Conservation (phyloP, 805 yeast species). For the Spathaspora passalidarum region DNA sequence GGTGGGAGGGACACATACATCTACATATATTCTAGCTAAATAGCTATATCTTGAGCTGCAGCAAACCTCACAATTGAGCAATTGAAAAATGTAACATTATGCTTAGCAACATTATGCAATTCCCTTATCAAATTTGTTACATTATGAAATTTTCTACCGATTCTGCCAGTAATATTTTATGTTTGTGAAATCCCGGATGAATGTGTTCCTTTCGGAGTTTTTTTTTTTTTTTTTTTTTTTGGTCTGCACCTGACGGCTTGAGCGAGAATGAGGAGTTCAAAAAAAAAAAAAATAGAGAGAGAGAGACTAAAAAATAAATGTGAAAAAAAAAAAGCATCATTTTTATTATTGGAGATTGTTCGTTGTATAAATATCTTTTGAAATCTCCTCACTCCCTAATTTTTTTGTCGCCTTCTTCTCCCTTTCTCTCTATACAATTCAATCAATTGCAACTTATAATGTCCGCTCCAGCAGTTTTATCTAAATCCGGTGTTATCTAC, state of each 20-base stretch:
- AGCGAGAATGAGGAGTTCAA: background rate
- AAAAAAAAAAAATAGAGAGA: background rate
- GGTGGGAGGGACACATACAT: too few relatives aligned
- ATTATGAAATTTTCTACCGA: background rate
- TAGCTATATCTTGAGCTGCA: too few relatives aligned
- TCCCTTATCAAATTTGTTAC: background rate
- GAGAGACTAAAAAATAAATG: too few relatives aligned
- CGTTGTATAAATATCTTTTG: background rate
- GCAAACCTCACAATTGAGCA: too few relatives aligned
- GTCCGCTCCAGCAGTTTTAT: constrained; percentile 58
- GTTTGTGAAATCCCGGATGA: constrained; percentile 3
- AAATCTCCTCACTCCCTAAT: background rate
- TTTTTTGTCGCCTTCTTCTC: constrained; percentile 1
- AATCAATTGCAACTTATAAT: constrained; percentile 6
- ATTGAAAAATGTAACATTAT: background rate
- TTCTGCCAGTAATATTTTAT: background rate
- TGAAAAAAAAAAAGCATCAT: too few relatives aligned
- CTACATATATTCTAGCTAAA: too few relatives aligned
- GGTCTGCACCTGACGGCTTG: constrained; percentile 1
- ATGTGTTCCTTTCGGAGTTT: constrained; percentile 3
- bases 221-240: background rate
- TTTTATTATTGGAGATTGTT: too few relatives aligned
- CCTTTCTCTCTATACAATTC: background rate
- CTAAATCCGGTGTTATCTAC: constrained; percentile 95
- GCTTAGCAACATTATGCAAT: background rate